Conservation (phyloP, 2,329 filamentous ascomycete genomes). For the Keithomyces neogunnii region DNA sequence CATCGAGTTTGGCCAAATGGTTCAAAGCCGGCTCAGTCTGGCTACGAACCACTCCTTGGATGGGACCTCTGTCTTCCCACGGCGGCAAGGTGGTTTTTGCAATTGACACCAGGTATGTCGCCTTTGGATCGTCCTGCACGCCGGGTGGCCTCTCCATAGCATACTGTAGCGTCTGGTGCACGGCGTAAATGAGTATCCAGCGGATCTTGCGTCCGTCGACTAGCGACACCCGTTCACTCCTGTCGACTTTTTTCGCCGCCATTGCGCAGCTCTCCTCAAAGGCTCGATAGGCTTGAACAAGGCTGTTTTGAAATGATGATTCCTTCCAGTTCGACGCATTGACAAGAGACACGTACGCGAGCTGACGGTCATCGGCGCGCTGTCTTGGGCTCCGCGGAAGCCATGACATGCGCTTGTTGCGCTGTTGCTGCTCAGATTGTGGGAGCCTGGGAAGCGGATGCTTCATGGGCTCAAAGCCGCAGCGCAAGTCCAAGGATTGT, state of each 20-base stretch:
- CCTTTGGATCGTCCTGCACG: constrained; percentile 46
- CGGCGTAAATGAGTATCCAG: constrained; percentile 69
- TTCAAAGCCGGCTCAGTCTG: constrained; percentile 18
- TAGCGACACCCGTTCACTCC: constrained; percentile 41
- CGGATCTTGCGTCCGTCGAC: constrained; percentile 67
- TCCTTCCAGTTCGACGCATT: constrained; percentile 39
- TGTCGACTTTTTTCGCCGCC: constrained; percentile 43
- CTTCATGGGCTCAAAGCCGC: constrained; percentile 49
- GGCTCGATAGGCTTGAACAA: constrained; percentile 59
- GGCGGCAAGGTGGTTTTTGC: constrained; percentile 34
- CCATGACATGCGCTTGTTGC: constrained; percentile 31
- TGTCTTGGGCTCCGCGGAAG: constrained; percentile 30
- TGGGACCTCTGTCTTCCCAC: constrained; percentile 30
- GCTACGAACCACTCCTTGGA: constrained; percentile 18
- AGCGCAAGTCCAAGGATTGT: constrained; percentile 53
- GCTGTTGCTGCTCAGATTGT: constrained; percentile 22
- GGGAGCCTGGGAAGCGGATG: constrained; percentile 64
- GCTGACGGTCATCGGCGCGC: constrained; percentile 38
- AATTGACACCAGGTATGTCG: constrained; percentile 48
- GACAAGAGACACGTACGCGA: constrained; percentile 43
- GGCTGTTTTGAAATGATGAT: constrained; percentile 34
- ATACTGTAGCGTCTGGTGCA: constrained; percentile 62
- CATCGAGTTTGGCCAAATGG: constrained; percentile 7
- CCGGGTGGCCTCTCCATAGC: constrained; percentile 54
- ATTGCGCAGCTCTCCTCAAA: constrained; percentile 57